These are phyloP conservation scores for Nemania serpens DNA, from an alignment of 2,329 filamentous ascomycete genomes.

Conservation along the genomic window DNA sequence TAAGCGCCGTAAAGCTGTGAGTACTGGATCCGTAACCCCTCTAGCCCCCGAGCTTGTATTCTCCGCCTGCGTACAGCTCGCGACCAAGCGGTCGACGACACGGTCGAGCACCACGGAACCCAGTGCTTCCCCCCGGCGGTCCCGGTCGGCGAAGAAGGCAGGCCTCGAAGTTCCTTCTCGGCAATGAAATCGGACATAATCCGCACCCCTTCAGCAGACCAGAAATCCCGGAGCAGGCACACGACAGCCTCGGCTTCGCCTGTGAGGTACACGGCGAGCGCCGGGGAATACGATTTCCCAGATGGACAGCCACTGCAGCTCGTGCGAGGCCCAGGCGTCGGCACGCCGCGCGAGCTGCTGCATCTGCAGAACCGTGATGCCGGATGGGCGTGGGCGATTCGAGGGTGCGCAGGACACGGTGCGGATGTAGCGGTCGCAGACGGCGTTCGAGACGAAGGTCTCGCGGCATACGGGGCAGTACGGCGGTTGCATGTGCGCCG, in stretches of 20 bases:
- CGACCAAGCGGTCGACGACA: too few species aligned
- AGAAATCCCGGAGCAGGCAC: constrained; percentile 26
- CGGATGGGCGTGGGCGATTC: constrained; percentile 15
- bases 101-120: too few species aligned
- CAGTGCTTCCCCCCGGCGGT: too few species aligned
- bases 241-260: constrained; percentile 17
- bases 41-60: too few species aligned
- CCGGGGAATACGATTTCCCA: constrained; percentile 32
- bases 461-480: constrained; percentile 30
- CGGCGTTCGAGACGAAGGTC: constrained; percentile 10
- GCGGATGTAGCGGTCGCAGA: constrained; percentile 27
- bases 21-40: too few species aligned
- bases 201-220: constrained; percentile 22
- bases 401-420: constrained; percentile 12
- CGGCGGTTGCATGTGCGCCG: constrained; percentile 22
- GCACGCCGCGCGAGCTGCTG: constrained; percentile 22
- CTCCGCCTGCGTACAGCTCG: too few species aligned
- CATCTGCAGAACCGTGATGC: constrained; percentile 28
- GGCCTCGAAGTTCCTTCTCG: background rate
- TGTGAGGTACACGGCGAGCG: constrained; percentile 2
- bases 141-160: too few species aligned
- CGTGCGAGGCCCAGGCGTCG: constrained; percentile 12
- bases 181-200: constrained; percentile 20
- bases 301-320: constrained; percentile 29
- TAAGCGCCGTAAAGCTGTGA: too few species aligned